Evolutionary conservation across 495 filamentous ascomycete genomes (phyloP).

Genomic region (Penicillium coffeae): DNA sequence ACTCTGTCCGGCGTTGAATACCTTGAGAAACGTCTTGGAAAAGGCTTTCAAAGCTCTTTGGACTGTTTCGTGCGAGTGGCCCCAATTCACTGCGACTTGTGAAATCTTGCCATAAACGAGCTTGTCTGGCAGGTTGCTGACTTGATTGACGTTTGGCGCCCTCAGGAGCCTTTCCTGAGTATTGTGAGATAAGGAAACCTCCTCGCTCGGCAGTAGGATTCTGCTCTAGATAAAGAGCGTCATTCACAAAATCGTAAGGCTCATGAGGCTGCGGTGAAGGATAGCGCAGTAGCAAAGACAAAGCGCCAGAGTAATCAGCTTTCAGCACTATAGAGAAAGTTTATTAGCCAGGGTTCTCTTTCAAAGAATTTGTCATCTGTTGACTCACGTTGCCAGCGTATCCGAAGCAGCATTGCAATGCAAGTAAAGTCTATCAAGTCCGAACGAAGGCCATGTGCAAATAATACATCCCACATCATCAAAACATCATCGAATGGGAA

Average conservation of each 20-base stretch:
- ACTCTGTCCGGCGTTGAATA: slow-evolving; percentile 76
- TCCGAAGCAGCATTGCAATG: slow-evolving; percentile 87
- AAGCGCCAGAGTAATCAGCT: slow-evolving; percentile 78
- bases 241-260: slow-evolving; percentile 75
- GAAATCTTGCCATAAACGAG: slow-evolving; percentile 32
- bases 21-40: slow-evolving; percentile 83
- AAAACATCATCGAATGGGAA: slow-evolving; percentile 85
- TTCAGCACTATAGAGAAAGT: slow-evolving; percentile 58
- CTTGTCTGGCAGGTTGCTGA: slow-evolving; percentile 25
- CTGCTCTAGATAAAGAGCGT: slow-evolving; percentile 79
- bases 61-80: slow-evolving; percentile 52
- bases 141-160: slow-evolving; percentile 27
- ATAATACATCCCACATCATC: slow-evolving; percentile 83
- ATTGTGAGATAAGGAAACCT: slow-evolving; percentile 71
- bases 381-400: slow-evolving; percentile 81
- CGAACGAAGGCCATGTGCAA: slow-evolving; percentile 80
- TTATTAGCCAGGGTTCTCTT: too few relatives aligned
- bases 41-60: slow-evolving; percentile 65
- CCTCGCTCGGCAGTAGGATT: slow-evolving; percentile 73
- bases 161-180: slow-evolving; percentile 65
- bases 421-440: slow-evolving; percentile 84
- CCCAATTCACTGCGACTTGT: slow-evolving; percentile 26
- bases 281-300: slow-evolving; percentile 80
- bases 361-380: neutral
- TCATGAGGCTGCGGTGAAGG: slow-evolving; percentile 57